Percentiles rank a stretch among this genome's conserved stretches.
phyloP scores from a whole-genome alignment of 2,329 filamentous ascomycete species.

The Exserohilum turcica region DNA sequence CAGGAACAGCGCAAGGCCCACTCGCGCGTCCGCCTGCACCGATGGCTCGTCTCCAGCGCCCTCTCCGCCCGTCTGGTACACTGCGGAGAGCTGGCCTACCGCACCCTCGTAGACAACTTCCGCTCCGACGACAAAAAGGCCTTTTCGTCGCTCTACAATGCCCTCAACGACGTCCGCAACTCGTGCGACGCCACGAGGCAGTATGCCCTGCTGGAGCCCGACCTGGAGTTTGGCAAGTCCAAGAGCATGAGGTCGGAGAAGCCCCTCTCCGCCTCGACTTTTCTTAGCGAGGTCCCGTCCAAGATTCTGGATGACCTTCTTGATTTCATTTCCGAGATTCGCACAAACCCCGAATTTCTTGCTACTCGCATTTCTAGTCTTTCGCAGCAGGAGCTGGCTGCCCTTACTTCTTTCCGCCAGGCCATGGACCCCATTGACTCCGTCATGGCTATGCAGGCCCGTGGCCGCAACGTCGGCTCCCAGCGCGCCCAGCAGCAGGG shows the following conservation, averaged over 20 bases:
- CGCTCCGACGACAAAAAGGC: slow-evolving; percentile 77
- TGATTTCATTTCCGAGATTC: slow-evolving; percentile 78
- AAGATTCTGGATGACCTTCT: slow-evolving; percentile 77
- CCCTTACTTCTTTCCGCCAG: slow-evolving; percentile 78
- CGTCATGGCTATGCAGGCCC: slow-evolving; percentile 71
- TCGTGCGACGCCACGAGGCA: slow-evolving; percentile 75
- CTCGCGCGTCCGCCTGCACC: slow-evolving; percentile 73
- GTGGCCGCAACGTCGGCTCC: slow-evolving; percentile 56
- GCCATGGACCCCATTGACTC: slow-evolving; percentile 82
- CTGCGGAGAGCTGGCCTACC: slow-evolving; percentile 74
- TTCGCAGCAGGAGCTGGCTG: slow-evolving; percentile 74
- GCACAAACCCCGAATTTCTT: slow-evolving; percentile 86
- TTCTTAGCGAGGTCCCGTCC: slow-evolving; percentile 72
- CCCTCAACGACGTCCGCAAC: slow-evolving; percentile 77
- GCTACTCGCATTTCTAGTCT: slow-evolving; percentile 80
- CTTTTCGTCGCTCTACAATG: slow-evolving; percentile 76
- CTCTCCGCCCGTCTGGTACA: slow-evolving; percentile 75
- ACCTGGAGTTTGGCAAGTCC: slow-evolving; percentile 63
- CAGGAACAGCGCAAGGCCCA: slow-evolving; percentile 80
- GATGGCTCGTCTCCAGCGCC: slow-evolving; percentile 74
- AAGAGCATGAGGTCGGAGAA: slow-evolving; percentile 50
- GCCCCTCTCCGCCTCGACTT: slow-evolving; percentile 51
- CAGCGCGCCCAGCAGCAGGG: slow-evolving; percentile 57
- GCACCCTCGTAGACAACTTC: slow-evolving; percentile 78
- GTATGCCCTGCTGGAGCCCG: slow-evolving; percentile 73